Base-by-base conservation (phyloP, 352 stramenopile species). In the Phytopythium chamaehyphon region DNA sequence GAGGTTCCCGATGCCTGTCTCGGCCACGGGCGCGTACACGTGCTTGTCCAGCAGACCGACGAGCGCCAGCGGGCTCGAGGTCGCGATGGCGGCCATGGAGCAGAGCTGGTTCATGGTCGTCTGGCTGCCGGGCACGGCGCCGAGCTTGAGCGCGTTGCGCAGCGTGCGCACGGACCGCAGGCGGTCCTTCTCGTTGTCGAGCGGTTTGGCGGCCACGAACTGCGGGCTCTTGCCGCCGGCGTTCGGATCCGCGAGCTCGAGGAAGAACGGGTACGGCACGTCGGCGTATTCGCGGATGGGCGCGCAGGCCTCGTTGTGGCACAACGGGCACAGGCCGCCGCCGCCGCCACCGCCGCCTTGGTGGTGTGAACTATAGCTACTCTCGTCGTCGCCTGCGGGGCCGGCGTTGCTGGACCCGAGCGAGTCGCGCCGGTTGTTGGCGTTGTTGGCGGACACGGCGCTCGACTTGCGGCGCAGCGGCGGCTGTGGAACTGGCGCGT, bases 11-110 rank as follows among this genome's bases (percentile, higher is more conserved):
- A 73, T 31, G 38, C 84, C 66, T 14, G 65, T 69, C 63, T 86
- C 62, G 33, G 71, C 69, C 58, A 75, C 83, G 19, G 89, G 59
- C 11, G 85, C 55, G 40, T 88, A 92, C 23, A 90, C 78, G 53
- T 88, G 68, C 47, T 70, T 80, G 28, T 86, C 81, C 10, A 95
- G 61, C 39, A 95, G 55, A 0, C 80, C 84, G 7, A 92, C 65
- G 0, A 92, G 37, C 5, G 81, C 80, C 44, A 88, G 73, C 0
- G 75, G 66, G 40, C 76, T 87, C 36, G 74, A 70, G 1, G 80
- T 83, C n/a, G 81, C 83, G 52, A 91, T 93, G 24, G 80, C 74
- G 45, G 80, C 80, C 76, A 95, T 91, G 45, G 77, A 86, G 59
- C 76, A 87, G 23, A 93, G 70, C 55, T 92, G 78, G 33, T 55